Percentiles rank a stretch among this genome's conserved stretches.
phyloP scores from a whole-genome alignment of 2,329 filamentous ascomycete genomes.

The Penicillium nordicum region DNA sequence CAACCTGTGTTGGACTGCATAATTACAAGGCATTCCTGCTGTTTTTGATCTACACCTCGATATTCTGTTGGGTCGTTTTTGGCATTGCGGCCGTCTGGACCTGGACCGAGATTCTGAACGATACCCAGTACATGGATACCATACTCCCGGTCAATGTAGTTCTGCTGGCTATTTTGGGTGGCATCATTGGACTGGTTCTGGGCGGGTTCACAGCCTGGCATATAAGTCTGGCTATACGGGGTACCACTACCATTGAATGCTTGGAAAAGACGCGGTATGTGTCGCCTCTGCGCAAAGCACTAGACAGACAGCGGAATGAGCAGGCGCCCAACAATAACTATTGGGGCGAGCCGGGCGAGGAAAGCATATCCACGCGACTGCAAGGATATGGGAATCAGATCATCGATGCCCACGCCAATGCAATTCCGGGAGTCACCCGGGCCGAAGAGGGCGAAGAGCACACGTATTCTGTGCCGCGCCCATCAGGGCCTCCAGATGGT shows the following conservation, averaged over 20 bases:
- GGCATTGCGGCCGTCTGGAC: slow-evolving; percentile 76
- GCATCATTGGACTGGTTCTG: slow-evolving; percentile 87
- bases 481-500: slow-evolving; percentile 11
- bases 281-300: slow-evolving; percentile 68
- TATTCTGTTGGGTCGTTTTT: slow-evolving; percentile 83
- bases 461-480: slow-evolving; percentile 35
- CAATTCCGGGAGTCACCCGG: slow-evolving; percentile 72
- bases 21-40: slow-evolving; percentile 96
- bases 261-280: slow-evolving; percentile 94
- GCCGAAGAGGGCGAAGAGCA: slow-evolving; percentile 74
- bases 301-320: slow-evolving; percentile 62
- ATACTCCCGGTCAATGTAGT: slow-evolving; percentile 89
- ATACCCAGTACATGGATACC: slow-evolving; percentile 68
- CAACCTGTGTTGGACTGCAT: slow-evolving; percentile 85
- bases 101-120: slow-evolving; percentile 73
- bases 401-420: slow-evolving; percentile 77
- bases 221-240: slow-evolving; percentile 71
- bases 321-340: slow-evolving; percentile 42
- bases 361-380: slow-evolving; percentile 41
- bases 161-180: slow-evolving; percentile 77
- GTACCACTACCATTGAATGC: slow-evolving; percentile 93
- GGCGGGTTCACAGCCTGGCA: slow-evolving; percentile 91
- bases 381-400: slow-evolving; percentile 69
- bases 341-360: slow-evolving; percentile 22
- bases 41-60: slow-evolving; percentile 81